Evolutionary conservation across 2,329 filamentous ascomycete species (phyloP).

Genomic region (Penicillium sp.): DNA sequence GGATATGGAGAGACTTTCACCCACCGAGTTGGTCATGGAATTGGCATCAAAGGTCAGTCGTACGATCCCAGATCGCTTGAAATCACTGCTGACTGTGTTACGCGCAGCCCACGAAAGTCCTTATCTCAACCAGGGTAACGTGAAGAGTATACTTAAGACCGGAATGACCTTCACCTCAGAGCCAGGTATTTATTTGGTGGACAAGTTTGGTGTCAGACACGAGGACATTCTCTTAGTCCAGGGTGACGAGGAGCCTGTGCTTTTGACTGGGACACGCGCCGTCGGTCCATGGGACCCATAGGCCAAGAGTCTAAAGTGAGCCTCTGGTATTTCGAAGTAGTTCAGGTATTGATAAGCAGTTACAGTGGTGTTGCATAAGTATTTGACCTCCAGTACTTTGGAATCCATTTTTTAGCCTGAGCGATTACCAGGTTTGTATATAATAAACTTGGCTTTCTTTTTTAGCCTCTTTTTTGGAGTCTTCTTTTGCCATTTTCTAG

Average conservation of each 20-base stretch:
- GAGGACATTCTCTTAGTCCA: conserved; percentile 60
- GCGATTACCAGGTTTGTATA: too few species aligned
- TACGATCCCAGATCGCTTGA: background rate
- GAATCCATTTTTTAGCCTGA: too few species aligned
- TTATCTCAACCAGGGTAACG: conserved; percentile 66
- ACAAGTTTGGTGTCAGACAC: conserved; percentile 63
- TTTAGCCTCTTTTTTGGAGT: too few species aligned
- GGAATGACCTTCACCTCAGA: conserved; percentile 68
- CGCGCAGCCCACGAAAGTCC: conserved; percentile 59
- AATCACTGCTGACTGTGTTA: background rate
- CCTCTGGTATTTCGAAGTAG: too few species aligned
- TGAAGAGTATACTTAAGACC: conserved; percentile 46
- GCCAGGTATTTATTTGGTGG: conserved; percentile 63
- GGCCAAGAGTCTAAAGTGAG: background rate
- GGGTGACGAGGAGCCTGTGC: conserved; percentile 55
- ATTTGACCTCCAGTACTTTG: too few species aligned
- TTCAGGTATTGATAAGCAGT: too few species aligned
- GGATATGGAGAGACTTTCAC: conserved; percentile 64
- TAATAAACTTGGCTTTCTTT: too few species aligned
- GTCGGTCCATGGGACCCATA: conserved; percentile 56
- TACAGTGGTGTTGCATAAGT: too few species aligned
- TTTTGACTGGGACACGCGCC: conserved; percentile 58
- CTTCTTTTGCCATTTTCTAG: too few species aligned
- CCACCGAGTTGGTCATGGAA: conserved; percentile 64
- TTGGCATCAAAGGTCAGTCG: conserved; percentile 60